phyloP scores from a whole-genome alignment of 768 basidiomycete species.

The Porpolomopsis calyptriformis region DNA sequence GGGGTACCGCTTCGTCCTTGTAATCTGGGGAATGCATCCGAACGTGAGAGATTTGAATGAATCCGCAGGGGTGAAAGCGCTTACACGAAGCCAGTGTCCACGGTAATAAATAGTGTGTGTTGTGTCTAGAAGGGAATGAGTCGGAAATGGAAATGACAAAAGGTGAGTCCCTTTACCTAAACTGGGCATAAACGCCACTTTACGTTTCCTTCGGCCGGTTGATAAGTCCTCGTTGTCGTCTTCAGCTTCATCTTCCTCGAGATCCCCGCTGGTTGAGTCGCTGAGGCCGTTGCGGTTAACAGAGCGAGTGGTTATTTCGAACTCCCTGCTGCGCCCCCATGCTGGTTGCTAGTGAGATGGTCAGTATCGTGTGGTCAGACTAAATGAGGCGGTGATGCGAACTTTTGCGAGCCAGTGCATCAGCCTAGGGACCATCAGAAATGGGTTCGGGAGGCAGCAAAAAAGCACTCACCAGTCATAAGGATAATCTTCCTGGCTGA shows the following conservation, averaged over 20 bases:
- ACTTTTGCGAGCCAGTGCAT: conserved; percentile 88
- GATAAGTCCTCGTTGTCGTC: conserved; percentile 41
- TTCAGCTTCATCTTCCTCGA: conserved; percentile 71
- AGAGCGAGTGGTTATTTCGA: conserved; percentile 79
- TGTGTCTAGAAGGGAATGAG: conserved; percentile 42
- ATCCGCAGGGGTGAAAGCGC: conserved; percentile 17
- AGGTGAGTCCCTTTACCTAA: conserved; percentile 42
- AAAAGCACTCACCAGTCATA: conserved; percentile 76
- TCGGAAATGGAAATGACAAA: conserved; percentile 6
- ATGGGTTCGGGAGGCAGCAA: too few species aligned
- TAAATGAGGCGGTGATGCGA: conserved; percentile 10
- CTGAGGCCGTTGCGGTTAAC: conserved; percentile 53
- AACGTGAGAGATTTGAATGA: conserved; percentile 4
- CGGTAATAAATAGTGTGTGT: conserved; percentile 86
- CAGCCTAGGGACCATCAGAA: conserved; percentile 37
- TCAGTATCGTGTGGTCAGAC: conserved; percentile 9
- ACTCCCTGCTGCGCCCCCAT: conserved; percentile 81
- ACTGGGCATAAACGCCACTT: conserved; percentile 81
- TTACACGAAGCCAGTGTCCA: conserved; percentile 78
- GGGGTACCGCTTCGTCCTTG: conserved; percentile 64
- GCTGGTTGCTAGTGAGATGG: conserved; percentile 62
- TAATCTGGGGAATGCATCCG: conserved; percentile 43
- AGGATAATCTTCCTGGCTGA: conserved; percentile 79
- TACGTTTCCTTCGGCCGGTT: conserved; percentile 63
- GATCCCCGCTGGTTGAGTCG: conserved; percentile 60